These are phyloP conservation scores for Mucor circinelloides DNA, from an alignment of 371 early-diverging fungal genomes.

Conservation along the genomic window DNA sequence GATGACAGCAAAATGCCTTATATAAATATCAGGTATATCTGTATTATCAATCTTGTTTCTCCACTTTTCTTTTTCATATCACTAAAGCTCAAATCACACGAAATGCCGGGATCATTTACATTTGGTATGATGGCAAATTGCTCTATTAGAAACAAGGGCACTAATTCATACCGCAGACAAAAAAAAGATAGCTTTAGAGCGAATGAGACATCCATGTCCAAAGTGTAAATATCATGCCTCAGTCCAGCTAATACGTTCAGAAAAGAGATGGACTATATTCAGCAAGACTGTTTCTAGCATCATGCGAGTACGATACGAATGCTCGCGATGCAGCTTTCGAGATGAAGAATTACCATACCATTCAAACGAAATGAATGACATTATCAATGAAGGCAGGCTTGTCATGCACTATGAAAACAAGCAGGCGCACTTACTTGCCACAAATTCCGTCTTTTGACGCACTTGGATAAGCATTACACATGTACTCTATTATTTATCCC, in stretches of 20 bases:
- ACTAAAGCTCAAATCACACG: background rate
- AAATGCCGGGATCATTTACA: background rate
- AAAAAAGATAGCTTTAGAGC: constrained; percentile 43
- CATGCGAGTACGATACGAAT: constrained; percentile 49
- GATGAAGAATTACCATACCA: constrained; percentile 34
- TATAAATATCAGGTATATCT: background rate
- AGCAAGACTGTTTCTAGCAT: constrained; percentile 41
- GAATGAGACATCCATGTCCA: constrained; percentile 40
- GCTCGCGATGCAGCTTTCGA: constrained; percentile 45
- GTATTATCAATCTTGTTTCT: background rate
- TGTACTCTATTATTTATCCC: too few relatives aligned
- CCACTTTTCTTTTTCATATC: background rate
- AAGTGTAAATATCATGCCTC: constrained; percentile 39
- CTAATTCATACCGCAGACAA: constrained; percentile 22
- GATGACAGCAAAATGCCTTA: background rate
- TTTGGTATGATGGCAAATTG: background rate
- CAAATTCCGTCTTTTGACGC: background rate
- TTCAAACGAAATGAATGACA: background rate
- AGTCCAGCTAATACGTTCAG: constrained; percentile 46
- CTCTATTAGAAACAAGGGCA: background rate
- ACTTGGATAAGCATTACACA: too few relatives aligned
- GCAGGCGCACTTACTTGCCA: background rate
- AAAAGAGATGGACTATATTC: constrained; percentile 39
- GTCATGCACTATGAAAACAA: background rate
- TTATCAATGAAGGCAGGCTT: background rate